These are phyloP conservation scores for Rhinocladiella similis DNA, from an alignment of 2,329 filamentous ascomycete species.

Conservation along the genomic window DNA sequence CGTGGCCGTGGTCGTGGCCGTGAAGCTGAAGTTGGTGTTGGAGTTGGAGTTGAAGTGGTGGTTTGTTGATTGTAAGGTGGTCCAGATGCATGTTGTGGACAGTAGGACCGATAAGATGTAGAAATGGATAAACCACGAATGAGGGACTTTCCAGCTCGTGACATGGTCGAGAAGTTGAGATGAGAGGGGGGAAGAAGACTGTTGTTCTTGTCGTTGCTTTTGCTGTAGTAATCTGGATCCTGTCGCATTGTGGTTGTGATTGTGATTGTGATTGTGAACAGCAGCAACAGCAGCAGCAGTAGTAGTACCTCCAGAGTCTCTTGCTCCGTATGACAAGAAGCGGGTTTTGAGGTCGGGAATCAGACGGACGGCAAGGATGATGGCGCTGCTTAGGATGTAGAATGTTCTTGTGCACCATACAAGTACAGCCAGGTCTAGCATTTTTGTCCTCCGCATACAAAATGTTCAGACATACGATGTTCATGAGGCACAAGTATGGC, in stretches of 20 bases:
- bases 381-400: conserved; percentile 26
- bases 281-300: too few relatives aligned
- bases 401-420: conserved; percentile 22
- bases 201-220: not conserved
- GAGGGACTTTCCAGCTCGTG: conserved; percentile 67
- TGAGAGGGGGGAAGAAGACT: conserved; percentile 2
- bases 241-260: not conserved
- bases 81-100: conserved; percentile 73
- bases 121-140: conserved; percentile 87
- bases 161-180: conserved; percentile 48
- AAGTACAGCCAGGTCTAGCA: conserved; percentile 4
- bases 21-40: conserved; percentile 44
- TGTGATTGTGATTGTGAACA: too few relatives aligned
- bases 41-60: conserved; percentile 38
- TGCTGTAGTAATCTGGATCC: too few relatives aligned
- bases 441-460: not conserved
- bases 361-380: conserved; percentile 53
- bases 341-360: conserved; percentile 53
- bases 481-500: too few relatives aligned
- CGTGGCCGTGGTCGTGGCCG: conserved; percentile 38
- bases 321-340: conserved; percentile 63
- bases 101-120: conserved; percentile 71
- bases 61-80: conserved; percentile 47
- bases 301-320: conserved; percentile 31
- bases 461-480: not conserved